A percentile compares a stretch with the other conserved stretches of the same genome.
Evolutionary conservation across 495 filamentous ascomycete genomes (phyloP).

Genomic region (Tuber indicum): DNA sequence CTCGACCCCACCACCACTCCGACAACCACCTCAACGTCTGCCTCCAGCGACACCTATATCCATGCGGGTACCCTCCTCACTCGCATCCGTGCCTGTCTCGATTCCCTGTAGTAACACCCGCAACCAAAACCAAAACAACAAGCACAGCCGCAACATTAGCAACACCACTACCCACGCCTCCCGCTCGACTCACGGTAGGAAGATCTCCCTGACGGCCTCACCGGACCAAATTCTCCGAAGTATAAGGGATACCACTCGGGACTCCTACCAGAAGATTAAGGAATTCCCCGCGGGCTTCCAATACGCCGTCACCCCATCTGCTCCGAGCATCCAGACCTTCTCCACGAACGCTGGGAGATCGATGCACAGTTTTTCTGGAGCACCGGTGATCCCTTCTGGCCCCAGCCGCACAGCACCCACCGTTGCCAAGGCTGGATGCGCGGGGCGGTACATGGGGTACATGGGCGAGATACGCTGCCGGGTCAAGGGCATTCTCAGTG

Average conservation of each 20-base stretch:
- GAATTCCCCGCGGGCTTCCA: conserved; percentile 23
- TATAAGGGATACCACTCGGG: conserved; percentile 24
- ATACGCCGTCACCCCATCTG: conserved; percentile 30
- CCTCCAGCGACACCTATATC: background rate
- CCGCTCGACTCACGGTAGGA: background rate
- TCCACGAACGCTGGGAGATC: conserved; percentile 9
- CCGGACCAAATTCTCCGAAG: conserved; percentile 23
- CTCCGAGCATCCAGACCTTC: conserved; percentile 26
- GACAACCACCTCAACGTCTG: background rate
- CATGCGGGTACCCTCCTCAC: background rate
- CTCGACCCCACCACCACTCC: background rate
- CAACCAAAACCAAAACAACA: background rate
- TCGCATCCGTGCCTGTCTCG: background rate
- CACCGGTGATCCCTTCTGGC: conserved; percentile 29
- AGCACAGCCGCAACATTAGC: background rate
- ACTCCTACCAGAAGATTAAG: conserved; percentile 30
- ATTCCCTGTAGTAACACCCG: background rate
- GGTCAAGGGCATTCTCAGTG: conserved; percentile 25
- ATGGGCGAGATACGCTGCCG: conserved; percentile 21
- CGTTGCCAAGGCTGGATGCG: conserved; percentile 12
- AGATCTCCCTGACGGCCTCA: background rate
- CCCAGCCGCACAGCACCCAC: conserved; percentile 18
- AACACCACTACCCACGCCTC: background rate
- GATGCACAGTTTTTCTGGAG: conserved; percentile 17
- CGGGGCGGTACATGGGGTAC: conserved; percentile 17